Percentiles rank a stretch among this genome's conserved stretches.
These are phyloP conservation scores for Aspergillus saccharolyticus DNA, from an alignment of 495 filamentous ascomycete species.

Conservation along the genomic window DNA sequence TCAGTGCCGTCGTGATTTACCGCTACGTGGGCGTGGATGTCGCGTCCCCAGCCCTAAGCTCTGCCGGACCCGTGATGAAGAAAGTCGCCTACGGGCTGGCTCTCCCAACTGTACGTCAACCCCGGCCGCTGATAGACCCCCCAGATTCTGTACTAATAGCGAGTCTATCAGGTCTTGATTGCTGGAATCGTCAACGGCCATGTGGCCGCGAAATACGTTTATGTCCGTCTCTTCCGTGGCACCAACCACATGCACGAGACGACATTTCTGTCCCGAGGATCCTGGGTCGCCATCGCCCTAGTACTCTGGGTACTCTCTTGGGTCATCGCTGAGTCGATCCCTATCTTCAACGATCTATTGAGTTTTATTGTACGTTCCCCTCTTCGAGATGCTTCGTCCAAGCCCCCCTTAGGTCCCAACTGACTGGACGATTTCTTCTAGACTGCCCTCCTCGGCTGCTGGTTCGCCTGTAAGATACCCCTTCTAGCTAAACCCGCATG, in stretches of 20 bases:
- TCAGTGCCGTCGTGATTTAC: constrained; percentile 65
- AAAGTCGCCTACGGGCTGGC: constrained; percentile 75
- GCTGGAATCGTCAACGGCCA: constrained; percentile 65
- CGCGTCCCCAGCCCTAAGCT: constrained; percentile 63
- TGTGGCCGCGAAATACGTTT: constrained; percentile 55
- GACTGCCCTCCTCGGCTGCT: constrained; percentile 34
- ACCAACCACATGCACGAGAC: constrained; percentile 52
- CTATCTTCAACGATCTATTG: constrained; percentile 62
- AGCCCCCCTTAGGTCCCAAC: too few relatives aligned
- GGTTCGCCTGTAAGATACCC: constrained; percentile 33
- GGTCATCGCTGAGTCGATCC: constrained; percentile 67
- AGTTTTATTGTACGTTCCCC: constrained; percentile 24
- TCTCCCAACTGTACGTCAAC: constrained; percentile 51
- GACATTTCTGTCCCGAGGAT: constrained; percentile 37
- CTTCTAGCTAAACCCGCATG: background rate
- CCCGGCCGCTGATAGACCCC: background rate
- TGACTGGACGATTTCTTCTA: constrained; percentile 8
- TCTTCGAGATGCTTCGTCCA: too few relatives aligned
- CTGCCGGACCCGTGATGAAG: constrained; percentile 53
- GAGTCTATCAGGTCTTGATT: constrained; percentile 42
- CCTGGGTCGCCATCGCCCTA: constrained; percentile 55
- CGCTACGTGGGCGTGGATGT: constrained; percentile 63
- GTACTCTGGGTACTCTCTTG: constrained; percentile 56
- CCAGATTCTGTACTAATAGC: background rate
- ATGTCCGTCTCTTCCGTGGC: constrained; percentile 52